Base-by-base conservation (phyloP, 1,139 yeast species). In the Taiozyma sp. region DNA sequence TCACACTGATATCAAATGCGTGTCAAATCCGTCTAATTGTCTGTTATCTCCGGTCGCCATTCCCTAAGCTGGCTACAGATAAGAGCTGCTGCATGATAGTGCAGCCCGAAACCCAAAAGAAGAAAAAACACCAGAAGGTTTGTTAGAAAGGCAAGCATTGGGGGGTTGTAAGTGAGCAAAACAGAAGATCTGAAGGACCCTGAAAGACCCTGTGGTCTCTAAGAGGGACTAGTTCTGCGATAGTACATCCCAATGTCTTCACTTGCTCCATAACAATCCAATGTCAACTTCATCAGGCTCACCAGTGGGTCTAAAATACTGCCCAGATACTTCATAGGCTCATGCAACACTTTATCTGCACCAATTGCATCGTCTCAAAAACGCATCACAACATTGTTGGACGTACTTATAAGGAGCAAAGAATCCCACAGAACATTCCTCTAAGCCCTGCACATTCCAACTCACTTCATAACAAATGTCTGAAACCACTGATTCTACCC, bases 401-500 rank as follows among this genome's bases (percentile, higher is more conserved):
- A 38, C 19, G 24, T 8, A 14, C 19, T 19, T 38, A 38, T 38
- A 38, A 38, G 41, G 24, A 19, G 24, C 41, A 8, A 38, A 38
- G 41, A 36, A 19, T 38, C 41, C 41, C 39, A 16, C 39, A 16
- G 24, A 9, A 30, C 7, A 28, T 7, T 10, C 13, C n/a, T 30
- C 8, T 7, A 30, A 5, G 27, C 34, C 12, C 13, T 30, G 34
- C 5, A 9, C 34, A 10, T 12, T 30, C 4, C n/a, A 13, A 3
- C 8, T 30, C n/a, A 9, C 1, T 10, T 2, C 14, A 38, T 13
- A 38, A 36, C 36, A 42, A 48, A 67, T 67, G 71, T 62, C 72
- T 39, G 67, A 60, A 48, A 57, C 64, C 53, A 61, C 64, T 43
- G 63, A 67, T 40, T 68, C 73, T n/a, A 53, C 56, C 27, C 57